A percentile compares a stretch with the other conserved stretches of the same genome.
These are phyloP conservation scores for Notholithocarpus densiflorus DNA, from an alignment of 306 rosid genomes.

Conservation along the genomic window DNA sequence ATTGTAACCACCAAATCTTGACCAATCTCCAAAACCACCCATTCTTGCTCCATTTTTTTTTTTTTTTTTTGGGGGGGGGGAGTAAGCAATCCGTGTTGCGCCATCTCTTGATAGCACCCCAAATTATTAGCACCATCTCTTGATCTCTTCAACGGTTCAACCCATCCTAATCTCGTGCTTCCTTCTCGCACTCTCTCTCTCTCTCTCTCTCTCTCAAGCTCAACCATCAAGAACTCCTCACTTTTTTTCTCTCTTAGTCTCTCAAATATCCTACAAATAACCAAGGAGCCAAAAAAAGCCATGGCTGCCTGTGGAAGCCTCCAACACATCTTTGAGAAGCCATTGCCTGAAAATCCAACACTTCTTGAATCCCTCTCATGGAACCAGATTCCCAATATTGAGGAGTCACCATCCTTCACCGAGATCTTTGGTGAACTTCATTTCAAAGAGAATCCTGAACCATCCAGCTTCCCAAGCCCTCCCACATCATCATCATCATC, in stretches of 20 bases:
- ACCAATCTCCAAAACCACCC: constrained; percentile 37
- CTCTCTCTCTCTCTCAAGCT: background rate
- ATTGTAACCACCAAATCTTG: constrained; percentile 45
- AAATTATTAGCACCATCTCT: constrained; percentile 33
- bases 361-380: constrained; percentile 59
- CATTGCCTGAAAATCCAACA: constrained; percentile 51
- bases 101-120: no score
- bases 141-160: constrained; percentile 25
- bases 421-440: constrained; percentile 89
- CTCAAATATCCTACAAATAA: background rate
- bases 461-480: constrained; percentile 1
- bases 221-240: constrained; percentile 23
- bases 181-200: background rate
- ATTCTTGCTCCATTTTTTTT: constrained; percentile 16
- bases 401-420: constrained; percentile 47
- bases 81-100: no score
- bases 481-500: constrained; percentile 15
- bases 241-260: background rate
- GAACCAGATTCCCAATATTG: constrained; percentile 47
- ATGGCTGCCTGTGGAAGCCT: constrained; percentile 77
- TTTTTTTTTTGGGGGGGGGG: no score
- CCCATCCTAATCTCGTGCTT: constrained; percentile 48
- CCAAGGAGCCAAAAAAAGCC: constrained; percentile 20
- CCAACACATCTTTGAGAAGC: constrained; percentile 67
- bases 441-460: constrained; percentile 49